phyloP scores from a whole-genome alignment of 345 rosid genomes.

The Capsella bursapastoris region DNA sequence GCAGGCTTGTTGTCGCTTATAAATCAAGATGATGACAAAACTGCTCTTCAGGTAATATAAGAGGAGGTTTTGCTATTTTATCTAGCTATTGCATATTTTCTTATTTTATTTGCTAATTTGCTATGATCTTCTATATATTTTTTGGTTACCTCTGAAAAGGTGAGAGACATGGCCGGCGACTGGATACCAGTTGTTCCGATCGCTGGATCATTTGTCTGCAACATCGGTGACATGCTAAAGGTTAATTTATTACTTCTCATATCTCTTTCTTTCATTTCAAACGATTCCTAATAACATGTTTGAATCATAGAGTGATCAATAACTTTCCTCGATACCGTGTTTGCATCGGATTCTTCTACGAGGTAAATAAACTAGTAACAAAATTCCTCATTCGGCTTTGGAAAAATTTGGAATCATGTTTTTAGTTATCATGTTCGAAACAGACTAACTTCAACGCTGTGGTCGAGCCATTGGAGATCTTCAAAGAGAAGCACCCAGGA shows the following conservation, averaged over 20 bases:
- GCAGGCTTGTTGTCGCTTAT: conserved; percentile 70
- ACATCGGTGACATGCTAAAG: conserved; percentile 89
- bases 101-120: too few species aligned
- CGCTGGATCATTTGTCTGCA: conserved; percentile 76
- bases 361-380: conserved; percentile 49
- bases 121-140: not conserved
- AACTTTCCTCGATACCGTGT: conserved; percentile 54
- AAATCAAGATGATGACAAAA: conserved; percentile 79
- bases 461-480: too few species aligned
- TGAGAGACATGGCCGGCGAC: conserved; percentile 62
- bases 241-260: conserved; percentile 34
- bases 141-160: conserved; percentile 44
- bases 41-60: conserved; percentile 69
- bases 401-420: too few species aligned
- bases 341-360: conserved; percentile 65
- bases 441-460: too few species aligned
- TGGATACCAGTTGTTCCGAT: conserved; percentile 77
- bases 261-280: not conserved
- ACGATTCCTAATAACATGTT: not conserved
- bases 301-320: conserved; percentile 55
- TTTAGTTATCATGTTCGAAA: too few species aligned
- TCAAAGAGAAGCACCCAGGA: too few species aligned
- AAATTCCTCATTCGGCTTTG: too few species aligned
- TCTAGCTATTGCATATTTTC: too few species aligned
- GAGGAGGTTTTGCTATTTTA: too few species aligned